Conservation (phyloP, 208 protist species). For the Herpetomonas samuelpessoai region DNA sequence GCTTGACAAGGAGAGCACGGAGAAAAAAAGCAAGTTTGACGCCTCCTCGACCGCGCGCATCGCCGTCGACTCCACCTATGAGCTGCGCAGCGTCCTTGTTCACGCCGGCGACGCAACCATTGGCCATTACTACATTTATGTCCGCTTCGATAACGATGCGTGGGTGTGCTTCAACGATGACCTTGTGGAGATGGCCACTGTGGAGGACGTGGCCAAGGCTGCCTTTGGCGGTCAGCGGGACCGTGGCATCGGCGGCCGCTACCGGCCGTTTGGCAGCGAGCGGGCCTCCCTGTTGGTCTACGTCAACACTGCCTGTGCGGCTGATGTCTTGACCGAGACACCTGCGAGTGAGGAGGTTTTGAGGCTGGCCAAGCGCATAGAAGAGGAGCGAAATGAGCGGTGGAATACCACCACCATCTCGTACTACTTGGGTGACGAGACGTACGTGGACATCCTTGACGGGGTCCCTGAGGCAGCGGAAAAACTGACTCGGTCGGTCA, state of each 20-base stretch:
- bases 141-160: constrained; percentile 38
- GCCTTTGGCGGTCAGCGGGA: constrained; percentile 53
- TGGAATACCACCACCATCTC: constrained; percentile 16
- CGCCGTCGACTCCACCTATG: constrained; percentile 39
- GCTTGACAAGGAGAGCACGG: constrained; percentile 52
- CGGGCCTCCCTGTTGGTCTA: constrained; percentile 71
- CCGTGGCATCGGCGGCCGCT: constrained; percentile 10
- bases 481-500: constrained; percentile 13
- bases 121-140: constrained; percentile 91
- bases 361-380: constrained; percentile 29
- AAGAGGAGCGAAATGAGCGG: constrained; percentile 21
- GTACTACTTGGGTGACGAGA: constrained; percentile 36
- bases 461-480: constrained; percentile 19
- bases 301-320: constrained; percentile 45
- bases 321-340: constrained; percentile 26
- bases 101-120: constrained; percentile 72
- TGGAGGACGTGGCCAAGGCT: constrained; percentile 41
- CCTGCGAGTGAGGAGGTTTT: constrained; percentile 28
- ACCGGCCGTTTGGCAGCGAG: constrained; percentile 54
- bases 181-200: constrained; percentile 39
- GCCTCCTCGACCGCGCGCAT: neutral
- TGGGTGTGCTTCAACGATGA: constrained; percentile 85
- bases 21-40: constrained; percentile 23
- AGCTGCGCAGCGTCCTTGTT: constrained; percentile 79
- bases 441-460: constrained; percentile 44